Percentiles rank a stretch among this genome's conserved stretches.
Conservation (phyloP, 495 filamentous ascomycete species). For the Penicillium subrubescens region DNA sequence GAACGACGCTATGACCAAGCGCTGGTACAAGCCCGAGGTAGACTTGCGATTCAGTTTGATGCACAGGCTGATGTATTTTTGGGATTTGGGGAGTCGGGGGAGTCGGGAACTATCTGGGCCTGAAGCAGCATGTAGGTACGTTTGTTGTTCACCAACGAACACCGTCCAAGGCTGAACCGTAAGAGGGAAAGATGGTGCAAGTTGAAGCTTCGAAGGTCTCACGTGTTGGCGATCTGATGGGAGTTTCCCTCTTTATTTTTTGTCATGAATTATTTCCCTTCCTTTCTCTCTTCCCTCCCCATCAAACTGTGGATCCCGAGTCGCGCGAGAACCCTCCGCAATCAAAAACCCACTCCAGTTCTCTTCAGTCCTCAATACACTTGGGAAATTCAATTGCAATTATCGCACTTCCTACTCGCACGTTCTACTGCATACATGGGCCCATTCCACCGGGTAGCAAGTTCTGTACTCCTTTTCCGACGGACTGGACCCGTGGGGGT, state of each 20-base stretch:
- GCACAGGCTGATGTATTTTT: neutral
- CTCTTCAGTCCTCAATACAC: neutral
- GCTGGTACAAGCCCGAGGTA: neutral
- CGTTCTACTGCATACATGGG: neutral
- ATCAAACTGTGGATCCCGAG: neutral
- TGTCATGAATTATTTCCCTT: neutral
- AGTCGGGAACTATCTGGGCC: neutral
- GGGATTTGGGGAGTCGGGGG: neutral
- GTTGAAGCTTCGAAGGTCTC: neutral
- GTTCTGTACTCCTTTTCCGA: neutral
- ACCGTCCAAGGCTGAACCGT: neutral
- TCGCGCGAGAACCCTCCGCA: neutral
- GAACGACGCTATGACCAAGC: conserved; percentile 2
- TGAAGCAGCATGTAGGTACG: neutral
- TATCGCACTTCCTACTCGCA: neutral
- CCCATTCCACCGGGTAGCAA: neutral
- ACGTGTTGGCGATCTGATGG: neutral
- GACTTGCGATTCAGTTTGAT: neutral
- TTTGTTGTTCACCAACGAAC: neutral
- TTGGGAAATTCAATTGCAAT: neutral
- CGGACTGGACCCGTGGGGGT: conserved; percentile 1
- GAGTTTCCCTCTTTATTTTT: neutral
- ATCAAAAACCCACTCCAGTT: neutral
- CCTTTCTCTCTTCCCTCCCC: neutral
- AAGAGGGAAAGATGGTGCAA: neutral